Evolutionary conservation across 139 green algal genomes (phyloP).

Genomic region (Desmodesmus armatus): DNA sequence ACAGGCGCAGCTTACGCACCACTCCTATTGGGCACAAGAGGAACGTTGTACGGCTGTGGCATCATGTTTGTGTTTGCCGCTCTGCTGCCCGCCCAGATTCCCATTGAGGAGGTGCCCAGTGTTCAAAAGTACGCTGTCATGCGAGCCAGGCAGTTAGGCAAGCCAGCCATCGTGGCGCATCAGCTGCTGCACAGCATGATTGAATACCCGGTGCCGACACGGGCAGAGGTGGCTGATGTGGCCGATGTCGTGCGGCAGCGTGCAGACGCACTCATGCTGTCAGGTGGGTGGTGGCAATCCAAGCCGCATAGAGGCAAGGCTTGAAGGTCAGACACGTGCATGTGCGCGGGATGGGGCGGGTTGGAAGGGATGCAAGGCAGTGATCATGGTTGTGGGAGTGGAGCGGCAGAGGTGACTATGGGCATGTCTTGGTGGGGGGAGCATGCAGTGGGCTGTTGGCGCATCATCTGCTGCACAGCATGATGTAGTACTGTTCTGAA

Average conservation of each 20-base stretch:
- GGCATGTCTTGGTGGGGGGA: too few species aligned
- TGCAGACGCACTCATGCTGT: constrained; percentile 91
- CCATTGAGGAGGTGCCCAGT: constrained; percentile 83
- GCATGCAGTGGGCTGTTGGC: too few species aligned
- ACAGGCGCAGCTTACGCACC: too few species aligned
- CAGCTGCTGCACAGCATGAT: constrained; percentile 90
- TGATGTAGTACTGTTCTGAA: constrained; percentile 87
- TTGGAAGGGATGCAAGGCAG: too few species aligned
- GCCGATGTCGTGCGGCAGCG: constrained; percentile 84
- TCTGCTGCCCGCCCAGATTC: constrained; percentile 76
- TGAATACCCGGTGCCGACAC: constrained; percentile 82
- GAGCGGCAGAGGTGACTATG: too few species aligned
- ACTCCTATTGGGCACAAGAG: too few species aligned
- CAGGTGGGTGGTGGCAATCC: constrained; percentile 48
- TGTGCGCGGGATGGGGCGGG: too few species aligned
- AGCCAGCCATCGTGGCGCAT: constrained; percentile 87
- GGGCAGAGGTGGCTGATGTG: constrained; percentile 89
- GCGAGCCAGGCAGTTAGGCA: constrained; percentile 63
- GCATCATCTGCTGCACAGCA: constrained; percentile 84
- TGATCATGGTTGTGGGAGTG: too few species aligned
- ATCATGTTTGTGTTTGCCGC: background rate
- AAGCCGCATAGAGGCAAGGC: too few species aligned
- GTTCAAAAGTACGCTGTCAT: constrained; percentile 88
- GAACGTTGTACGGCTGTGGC: background rate
- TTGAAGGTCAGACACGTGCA: too few species aligned